phyloP scores from a whole-genome alignment of 139 green algal species.

The Bryopsis sp. region DNA sequence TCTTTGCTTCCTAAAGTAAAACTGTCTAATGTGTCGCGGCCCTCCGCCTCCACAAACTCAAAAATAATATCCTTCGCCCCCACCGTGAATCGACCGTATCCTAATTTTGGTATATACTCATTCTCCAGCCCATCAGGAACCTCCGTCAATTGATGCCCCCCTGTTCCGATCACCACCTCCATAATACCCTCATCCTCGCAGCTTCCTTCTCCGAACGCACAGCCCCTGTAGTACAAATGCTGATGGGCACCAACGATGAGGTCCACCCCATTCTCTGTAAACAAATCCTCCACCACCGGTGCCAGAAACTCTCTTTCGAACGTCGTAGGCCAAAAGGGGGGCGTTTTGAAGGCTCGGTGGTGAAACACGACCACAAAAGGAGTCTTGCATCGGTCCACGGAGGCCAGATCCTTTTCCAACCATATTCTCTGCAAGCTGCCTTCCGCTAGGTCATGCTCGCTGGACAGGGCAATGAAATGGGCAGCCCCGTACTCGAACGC shows the following conservation, averaged over 20 bases:
- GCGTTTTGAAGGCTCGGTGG: slow-evolving; percentile 33
- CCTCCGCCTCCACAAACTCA: not conserved
- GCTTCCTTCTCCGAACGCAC: not conserved
- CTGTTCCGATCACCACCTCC: slow-evolving; percentile 9
- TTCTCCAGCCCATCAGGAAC: not conserved
- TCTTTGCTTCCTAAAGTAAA: not conserved
- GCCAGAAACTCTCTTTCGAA: not conserved
- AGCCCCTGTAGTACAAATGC: slow-evolving; percentile 3
- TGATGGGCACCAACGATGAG: not conserved
- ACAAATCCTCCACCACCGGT: not conserved
- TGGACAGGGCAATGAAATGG: slow-evolving; percentile 58
- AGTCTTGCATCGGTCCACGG: slow-evolving; percentile 52
- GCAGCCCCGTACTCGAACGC: slow-evolving; percentile 57
- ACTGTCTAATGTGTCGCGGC: not conserved
- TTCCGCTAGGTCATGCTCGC: slow-evolving; percentile 58
- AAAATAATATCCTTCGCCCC: not conserved
- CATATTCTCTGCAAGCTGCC: slow-evolving; percentile 54
- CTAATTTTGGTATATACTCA: slow-evolving; percentile 2
- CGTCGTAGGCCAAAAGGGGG: slow-evolving; percentile 1
- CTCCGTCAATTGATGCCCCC: not conserved
- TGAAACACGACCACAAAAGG: not conserved
- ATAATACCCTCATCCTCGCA: not conserved
- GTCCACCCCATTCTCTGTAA: not conserved
- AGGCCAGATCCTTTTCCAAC: slow-evolving; percentile 47
- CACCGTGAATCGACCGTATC: slow-evolving; percentile 7